Base-by-base conservation (phyloP, 1,284 basidiomycete genomes). In the Tremellales sp. region DNA sequence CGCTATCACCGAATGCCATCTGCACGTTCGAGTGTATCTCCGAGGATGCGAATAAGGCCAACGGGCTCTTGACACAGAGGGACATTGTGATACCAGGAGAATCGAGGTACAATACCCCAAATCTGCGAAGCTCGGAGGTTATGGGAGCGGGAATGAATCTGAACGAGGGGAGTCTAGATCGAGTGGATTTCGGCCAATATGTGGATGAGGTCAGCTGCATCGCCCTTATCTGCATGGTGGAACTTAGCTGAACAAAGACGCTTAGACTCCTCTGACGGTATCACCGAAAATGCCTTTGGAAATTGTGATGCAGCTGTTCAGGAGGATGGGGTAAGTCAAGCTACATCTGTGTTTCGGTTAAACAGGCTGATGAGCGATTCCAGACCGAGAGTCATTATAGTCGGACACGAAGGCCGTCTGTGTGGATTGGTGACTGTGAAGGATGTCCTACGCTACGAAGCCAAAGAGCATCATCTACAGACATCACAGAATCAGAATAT, bases 301-400 rank as follows among this genome's bases (percentile, higher is more conserved):
- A 71, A 93, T 97, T 47, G 91, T 94, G 10, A 90, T 97, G 84
- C 88, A 95, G 66, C 74, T 97, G 24, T 97, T 97, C 77, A 87
- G 92, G 62, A 81, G 89, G 40, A 87, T 97, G 84, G 93, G 94
- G 92, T 92, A 64, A 56, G 87, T 78, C 7, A 9, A 14, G 16
- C 21, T 29, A 34, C 5, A 22, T 35, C 9, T 13, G 7, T 26
- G 26, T 24, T 6, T 25, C 26, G 19, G 28, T 21, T 3, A 6
- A 26, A 26, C 29, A 36, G 6, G 32, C 53, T 52, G 47, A 56
- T 18, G 22, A 3, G 10, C 24, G 29, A 35, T 27, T 53, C 35
- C 63, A 95, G 89, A 0, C 95, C 95, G 1, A 84, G 93, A 14
- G 88, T 95, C 13, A 92, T 98, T 50, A 79, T 98, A 5, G 90